Evolutionary conservation across 352 stramenopile species (phyloP).

Genomic region (Phytophthora sansomeana): DNA sequence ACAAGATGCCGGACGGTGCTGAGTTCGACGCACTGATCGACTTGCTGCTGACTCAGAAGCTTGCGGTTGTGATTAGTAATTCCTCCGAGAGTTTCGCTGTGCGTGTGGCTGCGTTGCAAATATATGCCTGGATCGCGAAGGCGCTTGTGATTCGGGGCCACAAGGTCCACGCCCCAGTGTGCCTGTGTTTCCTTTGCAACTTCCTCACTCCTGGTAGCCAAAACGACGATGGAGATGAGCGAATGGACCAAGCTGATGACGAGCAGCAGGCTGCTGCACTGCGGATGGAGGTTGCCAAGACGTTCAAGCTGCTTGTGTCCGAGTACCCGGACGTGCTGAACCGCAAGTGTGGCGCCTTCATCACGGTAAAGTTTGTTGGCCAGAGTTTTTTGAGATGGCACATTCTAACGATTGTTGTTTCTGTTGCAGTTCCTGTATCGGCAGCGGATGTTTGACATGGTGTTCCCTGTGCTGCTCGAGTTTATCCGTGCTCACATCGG

Average conservation of each 20-base stretch:
- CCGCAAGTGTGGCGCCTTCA: slow-evolving; percentile 82
- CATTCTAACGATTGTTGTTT: slow-evolving; percentile 9
- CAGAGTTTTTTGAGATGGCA: neutral
- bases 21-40: slow-evolving; percentile 83
- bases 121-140: slow-evolving; percentile 89
- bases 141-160: slow-evolving; percentile 83
- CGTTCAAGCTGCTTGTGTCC: slow-evolving; percentile 81
- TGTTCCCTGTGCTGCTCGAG: slow-evolving; percentile 75
- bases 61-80: slow-evolving; percentile 65
- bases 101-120: slow-evolving; percentile 75
- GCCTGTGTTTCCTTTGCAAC: slow-evolving; percentile 73
- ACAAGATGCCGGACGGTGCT: slow-evolving; percentile 86
- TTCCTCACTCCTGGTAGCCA: slow-evolving; percentile 54
- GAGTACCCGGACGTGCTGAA: slow-evolving; percentile 86
- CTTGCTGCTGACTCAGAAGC: slow-evolving; percentile 71
- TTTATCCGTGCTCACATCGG: slow-evolving; percentile 59
- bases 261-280: slow-evolving; percentile 40
- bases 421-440: slow-evolving; percentile 72
- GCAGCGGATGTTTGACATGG: slow-evolving; percentile 82
- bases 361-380: slow-evolving; percentile 59
- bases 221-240: slow-evolving; percentile 35
- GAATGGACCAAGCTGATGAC: slow-evolving; percentile 35
- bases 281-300: slow-evolving; percentile 81
- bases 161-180: slow-evolving; percentile 69
- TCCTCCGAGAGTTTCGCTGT: slow-evolving; percentile 44